phyloP scores from a whole-genome alignment of 805 yeast genomes.

The Kuraishia borneana region DNA sequence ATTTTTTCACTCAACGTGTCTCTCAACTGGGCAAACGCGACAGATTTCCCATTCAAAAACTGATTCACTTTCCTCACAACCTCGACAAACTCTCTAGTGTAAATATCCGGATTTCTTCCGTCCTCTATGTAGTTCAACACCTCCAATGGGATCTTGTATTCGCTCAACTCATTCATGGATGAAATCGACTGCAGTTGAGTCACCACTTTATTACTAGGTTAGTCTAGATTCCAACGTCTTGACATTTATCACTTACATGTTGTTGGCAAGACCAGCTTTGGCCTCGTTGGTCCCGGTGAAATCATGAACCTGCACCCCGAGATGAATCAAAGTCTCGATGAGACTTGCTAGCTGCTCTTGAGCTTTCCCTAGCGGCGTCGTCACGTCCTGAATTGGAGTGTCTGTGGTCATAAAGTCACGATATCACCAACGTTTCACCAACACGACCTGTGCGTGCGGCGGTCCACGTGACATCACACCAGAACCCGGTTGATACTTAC shows the following conservation, averaged over 20 bases:
- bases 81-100: constrained; percentile 93
- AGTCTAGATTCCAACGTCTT: constrained; percentile 1
- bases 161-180: constrained; percentile 20
- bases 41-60: constrained; percentile 72
- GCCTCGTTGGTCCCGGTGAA: constrained; percentile 83
- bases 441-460: no score
- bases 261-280: constrained; percentile 40
- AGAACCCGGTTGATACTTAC: no score
- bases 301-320: constrained; percentile 89
- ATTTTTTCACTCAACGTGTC: constrained; percentile 61
- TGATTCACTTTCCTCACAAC: constrained; percentile 87
- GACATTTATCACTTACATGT: constrained; percentile 30
- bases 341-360: constrained; percentile 35
- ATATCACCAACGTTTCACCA: neutral
- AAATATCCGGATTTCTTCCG: constrained; percentile 94
- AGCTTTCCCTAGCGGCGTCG: constrained; percentile 14
- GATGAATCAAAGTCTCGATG: constrained; percentile 74
- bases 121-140: constrained; percentile 89
- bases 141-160: constrained; percentile 60
- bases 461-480: no score
- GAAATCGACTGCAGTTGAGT: constrained; percentile 24
- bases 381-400: constrained; percentile 9
- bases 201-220: constrained; percentile 22
- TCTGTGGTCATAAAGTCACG: constrained; percentile 18
- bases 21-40: constrained; percentile 43